Percentiles rank a stretch among this genome's conserved stretches.
Evolutionary conservation across 805 yeast species (phyloP).

Genomic region (Barnettozyma siamensis): DNA sequence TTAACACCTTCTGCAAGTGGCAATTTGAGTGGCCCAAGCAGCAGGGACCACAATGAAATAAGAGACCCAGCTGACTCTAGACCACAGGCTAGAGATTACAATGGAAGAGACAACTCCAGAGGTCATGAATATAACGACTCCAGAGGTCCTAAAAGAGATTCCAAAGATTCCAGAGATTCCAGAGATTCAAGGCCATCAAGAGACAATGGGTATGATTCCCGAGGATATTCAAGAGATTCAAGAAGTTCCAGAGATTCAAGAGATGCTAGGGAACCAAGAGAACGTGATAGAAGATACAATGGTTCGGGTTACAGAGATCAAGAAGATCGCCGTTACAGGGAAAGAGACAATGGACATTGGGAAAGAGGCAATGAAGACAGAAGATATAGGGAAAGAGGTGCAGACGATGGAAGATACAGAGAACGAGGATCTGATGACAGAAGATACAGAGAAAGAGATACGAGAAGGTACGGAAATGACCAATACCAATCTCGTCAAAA

Average conservation of each 20-base stretch:
- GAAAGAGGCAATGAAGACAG: constrained; percentile 4
- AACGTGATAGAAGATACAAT: constrained; percentile 6
- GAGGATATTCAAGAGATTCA: constrained; percentile 4
- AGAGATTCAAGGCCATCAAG: constrained; percentile 5
- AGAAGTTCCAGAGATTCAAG: constrained; percentile 5
- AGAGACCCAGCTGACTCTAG: too few relatives aligned
- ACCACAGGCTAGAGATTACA: too few relatives aligned
- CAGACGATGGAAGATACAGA: constrained; percentile 6
- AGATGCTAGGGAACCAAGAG: constrained; percentile 3
- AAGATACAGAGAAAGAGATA: constrained; percentile 6
- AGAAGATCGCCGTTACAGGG: constrained; percentile 1
- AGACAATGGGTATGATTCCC: constrained; percentile 4
- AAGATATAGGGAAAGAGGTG: not conserved
- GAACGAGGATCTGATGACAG: constrained; percentile 6
- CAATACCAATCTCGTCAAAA: constrained; percentile 1
- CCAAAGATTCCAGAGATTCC: constrained; percentile 2
- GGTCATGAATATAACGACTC: not conserved
- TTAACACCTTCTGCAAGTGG: constrained; percentile 3
- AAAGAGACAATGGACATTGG: constrained; percentile 1
- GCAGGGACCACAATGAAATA: too few relatives aligned
- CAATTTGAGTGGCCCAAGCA: not conserved
- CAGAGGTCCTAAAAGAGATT: constrained; percentile 1
- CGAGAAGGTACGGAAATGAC: constrained; percentile 10
- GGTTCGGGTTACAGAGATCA: constrained; percentile 7
- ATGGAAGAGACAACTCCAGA: too few relatives aligned